Base-by-base conservation (phyloP, 176 grass and related monocot species). In the Aegilops bicornis region DNA sequence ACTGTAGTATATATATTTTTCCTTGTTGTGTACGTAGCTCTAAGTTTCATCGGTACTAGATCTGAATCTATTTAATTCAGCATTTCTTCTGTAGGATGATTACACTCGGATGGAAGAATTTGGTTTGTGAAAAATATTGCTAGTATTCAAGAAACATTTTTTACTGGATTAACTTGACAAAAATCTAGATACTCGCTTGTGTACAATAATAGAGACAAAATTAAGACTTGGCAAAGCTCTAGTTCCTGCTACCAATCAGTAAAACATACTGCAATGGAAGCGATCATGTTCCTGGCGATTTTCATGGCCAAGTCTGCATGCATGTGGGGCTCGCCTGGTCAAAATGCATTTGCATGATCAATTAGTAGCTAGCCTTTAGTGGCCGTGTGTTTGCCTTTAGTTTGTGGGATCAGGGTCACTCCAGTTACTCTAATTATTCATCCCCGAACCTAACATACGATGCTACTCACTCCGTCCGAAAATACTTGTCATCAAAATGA, bases 331-430 rank as follows among this genome's bases (percentile, higher is more conserved):
- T 39, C 23, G 3, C 23, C 33, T 67, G 86, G 72, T 77, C 79
- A 88, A 77, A 77, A 77, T 32, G 23, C 79, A 60, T 76, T 52
- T 76, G 70, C 59, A 48, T 76, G 79, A 32, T 52, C 86, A 69
- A 64, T 69, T 29, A 43, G 75, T 69, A 77, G 79, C 50, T 45
- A 59, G 56, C 56, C 20, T 59, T 82, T 82, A 69, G 47, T 32
- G 72, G 19, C 9, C 30, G 43, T 76, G 71, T 52, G 73, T 50
- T 69, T 59, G 47, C 79, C 86, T 87, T 87, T 77, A 82, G 13
- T 66, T 82, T 56, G 79, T 77, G 45, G 79, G 71, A 82, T 87
- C 62, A 68, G n/a, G 62, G 9, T 27, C 61, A 58, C 47, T 17
- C 60, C 37, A 22, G 56, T 10, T 82, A 31, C 31, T 11, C 70